Base-by-base conservation (phyloP, 345 rosid species). In the Boechera divaricarpa region DNA sequence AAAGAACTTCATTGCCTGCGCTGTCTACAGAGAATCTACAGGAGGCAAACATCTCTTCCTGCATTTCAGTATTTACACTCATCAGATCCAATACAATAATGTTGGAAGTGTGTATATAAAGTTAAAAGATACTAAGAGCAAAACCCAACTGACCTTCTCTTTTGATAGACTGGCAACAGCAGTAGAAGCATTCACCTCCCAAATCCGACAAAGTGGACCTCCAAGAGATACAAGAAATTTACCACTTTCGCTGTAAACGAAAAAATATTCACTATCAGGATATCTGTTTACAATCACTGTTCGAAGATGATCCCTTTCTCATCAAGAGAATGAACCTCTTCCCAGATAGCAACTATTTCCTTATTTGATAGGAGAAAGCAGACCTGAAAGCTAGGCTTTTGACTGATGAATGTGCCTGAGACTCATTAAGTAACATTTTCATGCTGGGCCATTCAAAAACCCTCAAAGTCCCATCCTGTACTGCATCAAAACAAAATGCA, bases 391-490 rank as follows among this genome's bases (percentile, higher is more conserved):
- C 82, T 60, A 91, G 70, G 85, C 86, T 86, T 79, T 89, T 90
- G 11, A 90, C 76, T 10, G 91, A 82, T 35, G 84, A 12, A 85
- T 88, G 97, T 68, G 90, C 92, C 78, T 91, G 49, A 63, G 81
- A 85, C 80, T 90, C 91, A 36, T 89, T 66, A 39, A 91, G 83
- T 79, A 87, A 78, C 15, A 63, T 77, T 42, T 85, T 88, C 97
- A 95, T 86, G 85, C 92, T 80, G 66, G 97, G 97, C 99, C 99
- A 95, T 80, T 88, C 86, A 81, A 90, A 89, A 82, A 91, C 82
- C 78, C 92, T 87, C 81, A 95, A 82, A 76, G 72, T 83, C 58
- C 99, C 99, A 83, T 95, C 96, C 97, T 92, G 96, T 84, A 87
- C 84, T 81, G 86, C 86, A 88, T 35, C 82, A 81, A 88, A 89